A percentile compares a stretch with the other conserved stretches of the same genome.
Conservation (phyloP, 78 protist species). For the slime mould (Dictyostelium discoideum) region DNA sequence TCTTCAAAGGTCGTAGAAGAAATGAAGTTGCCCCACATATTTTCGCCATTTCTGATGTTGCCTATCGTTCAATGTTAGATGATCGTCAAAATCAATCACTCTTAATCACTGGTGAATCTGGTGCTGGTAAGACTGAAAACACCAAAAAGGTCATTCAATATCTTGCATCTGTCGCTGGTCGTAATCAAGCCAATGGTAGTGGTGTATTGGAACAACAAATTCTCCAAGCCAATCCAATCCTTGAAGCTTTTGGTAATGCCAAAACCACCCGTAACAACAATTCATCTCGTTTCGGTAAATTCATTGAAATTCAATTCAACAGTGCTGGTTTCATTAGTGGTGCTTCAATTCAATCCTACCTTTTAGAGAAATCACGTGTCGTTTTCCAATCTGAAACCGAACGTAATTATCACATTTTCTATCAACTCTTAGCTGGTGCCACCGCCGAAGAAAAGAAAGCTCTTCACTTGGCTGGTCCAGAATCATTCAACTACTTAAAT, state of each 20-base stretch:
- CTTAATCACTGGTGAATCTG: conserved; percentile 96
- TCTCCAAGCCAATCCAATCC: conserved; percentile 97
- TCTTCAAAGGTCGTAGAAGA: conserved; percentile 89
- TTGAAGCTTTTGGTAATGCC: conserved; percentile 97
- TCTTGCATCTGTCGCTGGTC: conserved; percentile 93
- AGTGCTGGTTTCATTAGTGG: conserved; percentile 93
- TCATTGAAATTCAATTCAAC: conserved; percentile 96
- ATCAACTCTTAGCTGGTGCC: conserved; percentile 94
- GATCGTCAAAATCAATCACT: conserved; percentile 91
- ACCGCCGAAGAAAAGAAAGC: conserved; percentile 75
- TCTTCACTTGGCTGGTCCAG: conserved; percentile 70
- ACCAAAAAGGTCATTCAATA: conserved; percentile 96
- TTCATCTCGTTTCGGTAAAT: conserved; percentile 96
- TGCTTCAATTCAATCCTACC: conserved; percentile 93
- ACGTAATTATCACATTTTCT: conserved; percentile 98
- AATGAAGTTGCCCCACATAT: conserved; percentile 92
- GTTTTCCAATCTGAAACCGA: conserved; percentile 92
- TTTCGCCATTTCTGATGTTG: conserved; percentile 90
- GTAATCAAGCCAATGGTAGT: conserved; percentile 49
- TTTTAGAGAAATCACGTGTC: conserved; percentile 96
- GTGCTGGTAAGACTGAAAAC: conserved; percentile 97
- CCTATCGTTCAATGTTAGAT: conserved; percentile 92
- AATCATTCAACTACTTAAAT: conserved; percentile 71
- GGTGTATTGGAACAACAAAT: conserved; percentile 91
- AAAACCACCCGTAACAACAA: conserved; percentile 93